These are phyloP conservation scores for Penicillium palitans DNA, from an alignment of 2,329 filamentous ascomycete species.

Conservation along the genomic window DNA sequence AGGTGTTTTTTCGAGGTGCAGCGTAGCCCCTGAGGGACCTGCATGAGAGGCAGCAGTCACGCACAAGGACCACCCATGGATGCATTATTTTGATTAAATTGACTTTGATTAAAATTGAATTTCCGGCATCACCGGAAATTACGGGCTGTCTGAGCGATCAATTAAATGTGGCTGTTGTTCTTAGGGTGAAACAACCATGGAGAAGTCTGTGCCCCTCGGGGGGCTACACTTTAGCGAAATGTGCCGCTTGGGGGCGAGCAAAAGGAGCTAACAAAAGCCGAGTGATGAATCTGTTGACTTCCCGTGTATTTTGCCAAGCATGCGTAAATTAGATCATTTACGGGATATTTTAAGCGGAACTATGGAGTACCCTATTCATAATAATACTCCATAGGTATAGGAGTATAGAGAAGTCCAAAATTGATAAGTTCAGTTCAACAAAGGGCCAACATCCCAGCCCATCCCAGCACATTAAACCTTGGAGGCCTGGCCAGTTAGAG, in stretches of 20 bases:
- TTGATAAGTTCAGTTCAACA: background rate
- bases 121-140: conserved; percentile 25
- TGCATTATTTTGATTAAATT: background rate
- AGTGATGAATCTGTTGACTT: background rate
- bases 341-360: background rate
- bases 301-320: background rate
- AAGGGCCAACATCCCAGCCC: background rate
- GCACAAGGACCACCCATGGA: background rate
- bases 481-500: background rate
- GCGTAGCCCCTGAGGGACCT: background rate
- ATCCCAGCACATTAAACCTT: background rate
- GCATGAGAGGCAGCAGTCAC: background rate
- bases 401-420: background rate
- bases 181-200: conserved; percentile 21
- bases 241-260: background rate
- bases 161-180: conserved; percentile 14
- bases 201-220: conserved; percentile 22
- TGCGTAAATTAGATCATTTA: background rate
- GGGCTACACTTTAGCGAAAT: conserved; percentile 18
- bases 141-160: conserved; percentile 12
- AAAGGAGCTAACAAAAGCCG: background rate
- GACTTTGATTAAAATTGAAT: conserved; percentile 10
- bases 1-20: background rate
- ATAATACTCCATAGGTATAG: background rate
- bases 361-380: background rate